Evolutionary conservation across 192 early-diverging fungal species (phyloP), one percentile per base, ranked within the genome.

Genomic region (Umbelopsis sp.): DNA sequence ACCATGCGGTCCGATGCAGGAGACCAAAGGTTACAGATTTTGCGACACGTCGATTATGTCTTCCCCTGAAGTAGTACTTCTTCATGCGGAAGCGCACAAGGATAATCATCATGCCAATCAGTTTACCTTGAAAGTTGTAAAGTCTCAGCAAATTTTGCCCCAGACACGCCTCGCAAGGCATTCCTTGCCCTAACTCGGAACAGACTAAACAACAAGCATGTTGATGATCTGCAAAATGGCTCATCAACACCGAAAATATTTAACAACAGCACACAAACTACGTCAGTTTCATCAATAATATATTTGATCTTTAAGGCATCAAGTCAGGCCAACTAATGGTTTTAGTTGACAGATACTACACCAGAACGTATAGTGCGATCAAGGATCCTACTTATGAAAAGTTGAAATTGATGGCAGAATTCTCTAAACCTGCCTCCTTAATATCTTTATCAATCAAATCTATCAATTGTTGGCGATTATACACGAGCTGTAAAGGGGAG

Each of bases 381-480:
- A 49, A 4, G 15, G 12, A n/a, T 2, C 2, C 16, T 3, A 16
- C 30, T 74, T 73, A 79, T 20, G 83, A 75, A 49, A 81, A 77
- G 20, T 64, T 51, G 48, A 85, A 80, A 30, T 80, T 81, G 23
- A 80, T 71, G 46, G 78, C 74, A 4, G 90, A 84, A 74, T 89
- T 91, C 49, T 76, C 80, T 61, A 93, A 73, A 45, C 89, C 89
- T 50, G 91, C 91, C 22, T 92, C 90, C 46, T 79, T 82, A 44
- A 97, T 88, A 8, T 92, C 86, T 79, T 89, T 86, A 51, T 86
- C 86, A 6, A 91, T 16, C 44, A 82, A 73, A 66, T 86, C 87
- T 35, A 91, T 75, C 49, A 97, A 77, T 25, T 87, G 86, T 51
- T 84, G 79, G 50, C 92, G 82, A 71, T 88, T 87, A 66, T 88